phyloP scores from a whole-genome alignment of 129 eudicot genomes.

The Apium graveolens region DNA sequence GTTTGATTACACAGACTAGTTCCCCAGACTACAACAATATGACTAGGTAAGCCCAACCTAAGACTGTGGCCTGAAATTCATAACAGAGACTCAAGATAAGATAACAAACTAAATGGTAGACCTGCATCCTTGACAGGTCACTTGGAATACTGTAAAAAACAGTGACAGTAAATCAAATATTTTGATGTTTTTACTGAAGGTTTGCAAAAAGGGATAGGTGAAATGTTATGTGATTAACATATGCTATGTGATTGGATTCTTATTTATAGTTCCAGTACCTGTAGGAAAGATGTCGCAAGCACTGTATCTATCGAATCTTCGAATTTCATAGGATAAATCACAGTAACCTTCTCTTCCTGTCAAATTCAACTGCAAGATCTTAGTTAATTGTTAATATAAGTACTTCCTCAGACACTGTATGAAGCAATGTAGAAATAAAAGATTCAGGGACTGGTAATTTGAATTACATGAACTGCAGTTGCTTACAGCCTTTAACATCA shows the following conservation, averaged over 20 bases:
- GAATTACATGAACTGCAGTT: too few species aligned
- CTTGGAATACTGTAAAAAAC: neutral
- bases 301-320: too few species aligned
- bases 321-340: too few species aligned
- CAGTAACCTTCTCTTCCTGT: too few species aligned
- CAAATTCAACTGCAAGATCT: constrained; percentile 15
- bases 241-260: constrained; percentile 6
- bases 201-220: too few species aligned
- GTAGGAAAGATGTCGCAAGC: too few species aligned
- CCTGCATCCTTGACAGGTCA: neutral
- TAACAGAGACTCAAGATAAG: neutral
- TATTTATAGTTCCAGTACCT: too few species aligned
- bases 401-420: neutral
- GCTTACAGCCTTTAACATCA: too few species aligned
- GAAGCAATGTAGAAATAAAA: too few species aligned
- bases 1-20: neutral
- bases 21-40: neutral
- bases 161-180: neutral
- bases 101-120: too few species aligned
- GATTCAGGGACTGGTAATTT: too few species aligned
- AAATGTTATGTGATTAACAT: neutral
- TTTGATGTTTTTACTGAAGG: too few species aligned
- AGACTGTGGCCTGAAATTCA: neutral
- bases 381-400: neutral
- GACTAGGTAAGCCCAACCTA: neutral